Evolutionary conservation across 805 yeast genomes (phyloP), one percentile per base, ranked within the genome.

Genomic region (Saturnispora besseyi): DNA sequence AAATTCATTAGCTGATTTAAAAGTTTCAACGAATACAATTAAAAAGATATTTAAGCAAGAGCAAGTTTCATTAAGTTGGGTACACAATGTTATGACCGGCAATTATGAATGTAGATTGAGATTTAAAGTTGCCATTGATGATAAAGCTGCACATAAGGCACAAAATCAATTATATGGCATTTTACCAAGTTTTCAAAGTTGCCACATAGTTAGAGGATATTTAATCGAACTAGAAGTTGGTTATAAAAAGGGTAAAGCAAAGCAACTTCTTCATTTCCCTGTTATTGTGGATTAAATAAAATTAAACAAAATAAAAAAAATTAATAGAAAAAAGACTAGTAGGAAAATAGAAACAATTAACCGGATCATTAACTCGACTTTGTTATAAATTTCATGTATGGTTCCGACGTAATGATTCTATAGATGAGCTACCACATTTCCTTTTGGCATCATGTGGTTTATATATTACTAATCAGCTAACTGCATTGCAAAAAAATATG

Each of bases 181-280:
- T 2, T 29, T 48, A 1, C 58, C 57, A 22, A 50, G 51, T 15
- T 56, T 56, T 18, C 57, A 55, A 37, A 47, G 49, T 10, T 56
- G 59, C 36, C 45, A 50, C n/a, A 26, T 56, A 3, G 21, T 46
- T n/a, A 48, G 59, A 33, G 40, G 46, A 9, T 56, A 56, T 43
- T 47, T 41, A 37, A 37, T 54, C 6, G 53, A 49, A 9, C 11
- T 55, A 8, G 57, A 55, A 40, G 13, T 55, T 21, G n/a, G 18
- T 3, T 40, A 36, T 1, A 52, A 50, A 28, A 54, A 50, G 30
- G 49, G 53, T 11, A 54, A 48, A n/a, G 36, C 33, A 5, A 52
- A 48, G 18, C 30, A 45, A 6, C 31, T 15, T 1, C 36, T 54
- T 34, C 22, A 37, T 22, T 50, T 54, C 31, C 57, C 57, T 6